Percentiles rank a stretch among this genome's conserved stretches.
Conservation (phyloP, 2,329 filamentous ascomycete genomes). For the Trichothecium roseum region DNA sequence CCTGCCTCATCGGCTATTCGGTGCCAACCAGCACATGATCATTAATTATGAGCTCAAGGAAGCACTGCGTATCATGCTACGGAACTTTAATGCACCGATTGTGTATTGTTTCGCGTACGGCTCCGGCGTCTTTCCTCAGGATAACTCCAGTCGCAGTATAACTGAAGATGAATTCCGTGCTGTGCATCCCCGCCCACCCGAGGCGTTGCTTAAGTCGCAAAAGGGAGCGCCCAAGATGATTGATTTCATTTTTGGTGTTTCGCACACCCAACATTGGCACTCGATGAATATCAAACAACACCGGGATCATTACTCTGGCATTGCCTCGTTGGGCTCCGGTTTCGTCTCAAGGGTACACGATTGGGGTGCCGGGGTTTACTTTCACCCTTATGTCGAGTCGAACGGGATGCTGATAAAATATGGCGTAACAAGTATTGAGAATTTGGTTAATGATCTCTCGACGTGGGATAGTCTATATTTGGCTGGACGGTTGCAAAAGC, state of each 20-base stretch:
- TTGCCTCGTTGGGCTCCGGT: constrained; percentile 76
- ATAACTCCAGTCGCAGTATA: constrained; percentile 38
- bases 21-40: constrained; percentile 90
- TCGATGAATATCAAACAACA: constrained; percentile 83
- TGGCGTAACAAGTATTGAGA: constrained; percentile 89
- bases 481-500: constrained; percentile 92
- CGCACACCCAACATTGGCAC: constrained; percentile 94
- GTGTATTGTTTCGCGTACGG: constrained; percentile 96
- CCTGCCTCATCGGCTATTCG: constrained; percentile 51
- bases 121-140: constrained; percentile 87
- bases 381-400: constrained; percentile 89
- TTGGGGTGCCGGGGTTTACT: constrained; percentile 91
- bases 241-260: constrained; percentile 95
- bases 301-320: constrained; percentile 80
- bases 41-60: constrained; percentile 96
- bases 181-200: constrained; percentile 73
- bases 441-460: constrained; percentile 73
- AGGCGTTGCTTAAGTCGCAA: constrained; percentile 74
- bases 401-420: constrained; percentile 98
- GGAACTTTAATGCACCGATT: constrained; percentile 87
- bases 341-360: constrained; percentile 81
- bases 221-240: constrained; percentile 91
- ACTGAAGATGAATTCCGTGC: constrained; percentile 47
- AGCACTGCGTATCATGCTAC: constrained; percentile 73
- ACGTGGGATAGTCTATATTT: constrained; percentile 94